Evolutionary conservation across 306 rosid genomes (phyloP).

Genomic region (Cotoneaster glaucophyllus): DNA sequence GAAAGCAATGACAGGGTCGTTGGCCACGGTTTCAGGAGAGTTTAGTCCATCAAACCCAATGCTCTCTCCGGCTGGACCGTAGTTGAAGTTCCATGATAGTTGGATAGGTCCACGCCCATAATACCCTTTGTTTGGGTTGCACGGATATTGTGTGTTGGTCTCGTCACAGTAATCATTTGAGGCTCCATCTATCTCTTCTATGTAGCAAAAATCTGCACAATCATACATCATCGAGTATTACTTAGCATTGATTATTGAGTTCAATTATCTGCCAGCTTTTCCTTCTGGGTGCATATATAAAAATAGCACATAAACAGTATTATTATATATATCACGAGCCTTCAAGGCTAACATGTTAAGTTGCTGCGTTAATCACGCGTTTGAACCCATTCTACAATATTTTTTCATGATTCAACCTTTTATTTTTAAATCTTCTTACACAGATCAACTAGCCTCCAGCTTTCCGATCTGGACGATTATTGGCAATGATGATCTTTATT

Average conservation of each 20-base stretch:
- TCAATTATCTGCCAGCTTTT: too few species aligned
- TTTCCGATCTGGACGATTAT: too few species aligned
- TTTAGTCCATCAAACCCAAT: slow-evolving; percentile 61
- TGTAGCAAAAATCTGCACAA: slow-evolving; percentile 61
- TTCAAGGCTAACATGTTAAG: too few species aligned
- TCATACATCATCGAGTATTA: not conserved
- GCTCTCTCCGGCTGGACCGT: slow-evolving; percentile 65
- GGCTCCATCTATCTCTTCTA: slow-evolving; percentile 80
- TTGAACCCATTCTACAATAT: too few species aligned
- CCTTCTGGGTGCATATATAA: not conserved
- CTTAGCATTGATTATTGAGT: too few species aligned
- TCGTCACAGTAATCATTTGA: slow-evolving; percentile 77
- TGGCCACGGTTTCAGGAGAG: slow-evolving; percentile 64
- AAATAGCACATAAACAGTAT: not conserved
- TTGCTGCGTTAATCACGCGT: too few species aligned
- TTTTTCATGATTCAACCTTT: too few species aligned
- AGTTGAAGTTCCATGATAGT: slow-evolving; percentile 85
- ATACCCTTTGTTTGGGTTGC: slow-evolving; percentile 62
- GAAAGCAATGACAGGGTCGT: slow-evolving; percentile 49
- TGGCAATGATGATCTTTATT: too few species aligned
- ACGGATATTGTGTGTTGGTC: slow-evolving; percentile 49
- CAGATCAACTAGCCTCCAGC: too few species aligned
- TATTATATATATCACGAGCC: too few species aligned
- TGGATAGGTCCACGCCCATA: slow-evolving; percentile 87
- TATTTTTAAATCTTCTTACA: too few species aligned